Evolutionary conservation across 768 basidiomycete species (phyloP), one percentile per base, ranked within the genome.

Genomic region (Cubamyces sp.): DNA sequence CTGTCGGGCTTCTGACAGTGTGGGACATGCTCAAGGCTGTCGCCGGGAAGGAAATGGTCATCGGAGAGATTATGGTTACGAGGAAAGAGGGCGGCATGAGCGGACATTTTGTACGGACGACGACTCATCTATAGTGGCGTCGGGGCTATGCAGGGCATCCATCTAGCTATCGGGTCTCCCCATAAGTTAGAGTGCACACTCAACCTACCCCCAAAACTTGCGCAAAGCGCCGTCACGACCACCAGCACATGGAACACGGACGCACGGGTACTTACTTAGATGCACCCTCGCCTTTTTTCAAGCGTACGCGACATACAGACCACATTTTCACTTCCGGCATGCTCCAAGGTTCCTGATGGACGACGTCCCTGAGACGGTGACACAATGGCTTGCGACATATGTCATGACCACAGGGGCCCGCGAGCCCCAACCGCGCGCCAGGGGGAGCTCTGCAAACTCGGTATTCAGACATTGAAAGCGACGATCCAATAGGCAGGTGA

Each of bases 11-110:
- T 34, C 77, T 96, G 56, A 92, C 92, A 1, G 86, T 95, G 15
- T 96, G 93, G 91, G 93, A 94, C 70, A 95, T 96, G 94, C 81
- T 95, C 30, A 95, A 96, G 75, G 89, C 90, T 5, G 87, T 93
- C 1, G 92, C 91, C 0, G 94, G 92, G n/a, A 83, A 83, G 71
- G 90, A 92, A 60, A 94, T 96, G 91, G 76, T 83, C 61, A 91
- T 97, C 39, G 79, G 84, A 19, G 82, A 85, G 23, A 82, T 94
- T 40, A 75, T 82, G 64, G 88, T 94, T 3, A 76, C 78, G 1
- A 73, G 76, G 34, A 95, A 95, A 74, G 77, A 81, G 28, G 94
- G 92, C 14, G 94, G 93, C 18, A 80, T 79, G 73, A 88, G 87
- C 68, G 90, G 87, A 14, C 84, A 88, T 74, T 95, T 93, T 74